Conservation (phyloP, 2,329 filamentous ascomycete genomes). For the Fusarium aywerte region DNA sequence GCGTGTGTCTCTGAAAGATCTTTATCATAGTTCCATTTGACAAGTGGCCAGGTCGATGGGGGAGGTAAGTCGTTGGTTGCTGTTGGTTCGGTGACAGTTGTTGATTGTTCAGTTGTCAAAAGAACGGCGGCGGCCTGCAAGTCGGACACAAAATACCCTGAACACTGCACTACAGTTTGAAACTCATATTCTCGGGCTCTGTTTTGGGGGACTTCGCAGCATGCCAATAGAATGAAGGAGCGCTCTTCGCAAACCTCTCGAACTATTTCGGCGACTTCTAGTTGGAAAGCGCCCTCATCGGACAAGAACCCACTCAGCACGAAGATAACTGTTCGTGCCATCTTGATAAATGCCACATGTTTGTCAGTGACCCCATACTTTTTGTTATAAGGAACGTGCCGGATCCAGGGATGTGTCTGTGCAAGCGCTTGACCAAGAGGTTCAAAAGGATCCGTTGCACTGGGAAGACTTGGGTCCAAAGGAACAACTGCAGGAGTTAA, state of each 20-base stretch:
- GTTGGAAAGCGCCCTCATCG: slow-evolving; percentile 62
- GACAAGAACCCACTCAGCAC: slow-evolving; percentile 64
- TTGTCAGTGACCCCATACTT: slow-evolving; percentile 70
- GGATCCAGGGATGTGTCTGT: slow-evolving; percentile 67
- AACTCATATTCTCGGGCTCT: slow-evolving; percentile 56
- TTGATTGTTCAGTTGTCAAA: slow-evolving; percentile 58
- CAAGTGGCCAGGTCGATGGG: slow-evolving; percentile 55
- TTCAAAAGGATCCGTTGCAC: slow-evolving; percentile 75
- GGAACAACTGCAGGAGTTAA: slow-evolving; percentile 67
- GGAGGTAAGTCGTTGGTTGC: slow-evolving; percentile 34
- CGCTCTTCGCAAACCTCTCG: slow-evolving; percentile 58
- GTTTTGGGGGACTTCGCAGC: slow-evolving; percentile 57
- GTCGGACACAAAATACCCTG: slow-evolving; percentile 59
- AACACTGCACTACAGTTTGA: slow-evolving; percentile 62
- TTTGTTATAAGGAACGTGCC: slow-evolving; percentile 77
- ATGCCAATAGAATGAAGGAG: slow-evolving; percentile 64
- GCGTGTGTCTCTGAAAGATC: slow-evolving; percentile 56
- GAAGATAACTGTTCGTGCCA: slow-evolving; percentile 69
- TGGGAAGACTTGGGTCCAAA: slow-evolving; percentile 53
- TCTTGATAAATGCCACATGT: slow-evolving; percentile 70
- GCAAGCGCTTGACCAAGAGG: slow-evolving; percentile 72
- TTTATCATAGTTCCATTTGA: slow-evolving; percentile 53
- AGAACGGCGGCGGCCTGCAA: slow-evolving; percentile 63
- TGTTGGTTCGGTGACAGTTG: slow-evolving; percentile 6
- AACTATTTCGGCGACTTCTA: slow-evolving; percentile 61